A percentile compares a stretch with the other conserved stretches of the same genome.
phyloP scores from a whole-genome alignment of 768 basidiomycete species.

The Lepiota brunneoincarnata region DNA sequence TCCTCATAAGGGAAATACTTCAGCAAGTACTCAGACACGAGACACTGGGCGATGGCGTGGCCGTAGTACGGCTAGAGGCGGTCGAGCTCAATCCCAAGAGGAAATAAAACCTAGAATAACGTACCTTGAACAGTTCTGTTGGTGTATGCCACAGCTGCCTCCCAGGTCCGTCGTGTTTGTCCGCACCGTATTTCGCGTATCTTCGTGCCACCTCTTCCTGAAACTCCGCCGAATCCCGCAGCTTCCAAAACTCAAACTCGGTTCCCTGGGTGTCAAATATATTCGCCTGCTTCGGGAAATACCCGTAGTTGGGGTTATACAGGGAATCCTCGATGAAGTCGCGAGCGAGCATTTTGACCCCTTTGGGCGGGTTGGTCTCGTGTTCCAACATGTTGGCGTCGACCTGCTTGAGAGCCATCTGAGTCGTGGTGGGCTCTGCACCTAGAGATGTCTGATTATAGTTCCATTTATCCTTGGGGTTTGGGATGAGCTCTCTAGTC shows the following conservation, averaged over 20 bases:
- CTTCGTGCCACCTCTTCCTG: slow-evolving; percentile 75
- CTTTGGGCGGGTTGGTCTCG: slow-evolving; percentile 58
- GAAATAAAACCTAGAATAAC: slow-evolving; percentile 17
- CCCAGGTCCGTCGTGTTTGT: slow-evolving; percentile 65
- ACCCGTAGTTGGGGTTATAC: slow-evolving; percentile 97
- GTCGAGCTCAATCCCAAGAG: neutral
- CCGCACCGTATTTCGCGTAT: slow-evolving; percentile 70
- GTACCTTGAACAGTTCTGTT: slow-evolving; percentile 94
- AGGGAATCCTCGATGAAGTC: slow-evolving; percentile 97
- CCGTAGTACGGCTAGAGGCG: slow-evolving; percentile 86
- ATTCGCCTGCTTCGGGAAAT: slow-evolving; percentile 90
- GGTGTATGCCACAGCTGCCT: slow-evolving; percentile 98
- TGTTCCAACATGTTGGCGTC: slow-evolving; percentile 69
- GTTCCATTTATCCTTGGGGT: slow-evolving; percentile 66
- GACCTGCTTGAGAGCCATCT: slow-evolving; percentile 48
- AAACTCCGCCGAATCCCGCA: slow-evolving; percentile 74
- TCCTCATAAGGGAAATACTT: slow-evolving; percentile 97
- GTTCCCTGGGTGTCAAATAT: slow-evolving; percentile 72
- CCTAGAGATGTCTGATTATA: slow-evolving; percentile 68
- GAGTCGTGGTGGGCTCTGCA: slow-evolving; percentile 41
- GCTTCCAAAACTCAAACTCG: slow-evolving; percentile 63
- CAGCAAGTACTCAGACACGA: slow-evolving; percentile 88
- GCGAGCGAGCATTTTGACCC: slow-evolving; percentile 91
- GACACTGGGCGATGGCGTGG: slow-evolving; percentile 82
- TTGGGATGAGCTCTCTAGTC: slow-evolving; percentile 14